Conservation (phyloP, 306 rosid genomes). For the Senna tora region DNA sequence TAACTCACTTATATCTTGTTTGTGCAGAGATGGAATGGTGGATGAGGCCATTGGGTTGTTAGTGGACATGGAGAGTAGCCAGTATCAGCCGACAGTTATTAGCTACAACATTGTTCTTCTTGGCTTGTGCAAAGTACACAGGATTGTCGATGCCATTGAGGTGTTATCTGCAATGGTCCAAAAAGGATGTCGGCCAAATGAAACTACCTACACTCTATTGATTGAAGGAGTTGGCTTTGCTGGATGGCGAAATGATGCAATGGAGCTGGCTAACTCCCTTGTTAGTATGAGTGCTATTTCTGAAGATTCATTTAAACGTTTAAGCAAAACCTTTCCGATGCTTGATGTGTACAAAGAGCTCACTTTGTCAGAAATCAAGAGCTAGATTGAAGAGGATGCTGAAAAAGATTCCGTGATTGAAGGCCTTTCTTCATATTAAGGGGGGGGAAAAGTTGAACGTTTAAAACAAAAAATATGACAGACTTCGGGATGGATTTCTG, state of each 20-base stretch:
- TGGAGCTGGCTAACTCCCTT: constrained; percentile 73
- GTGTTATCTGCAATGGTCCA: constrained; percentile 65
- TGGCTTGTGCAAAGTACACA: constrained; percentile 73
- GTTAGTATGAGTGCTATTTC: constrained; percentile 54
- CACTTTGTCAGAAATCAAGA: constrained; percentile 53
- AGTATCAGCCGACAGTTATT: constrained; percentile 58
- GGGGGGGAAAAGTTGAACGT: not conserved
- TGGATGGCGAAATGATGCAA: constrained; percentile 75
- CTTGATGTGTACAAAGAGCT: constrained; percentile 69
- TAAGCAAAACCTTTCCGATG: constrained; percentile 65
- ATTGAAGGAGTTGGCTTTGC: constrained; percentile 81
- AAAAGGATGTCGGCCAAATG: constrained; percentile 69
- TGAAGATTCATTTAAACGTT: constrained; percentile 59
- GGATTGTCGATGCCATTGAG: constrained; percentile 69
- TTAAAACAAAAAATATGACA: not conserved
- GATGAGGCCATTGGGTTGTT: constrained; percentile 78
- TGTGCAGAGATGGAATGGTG: constrained; percentile 93
- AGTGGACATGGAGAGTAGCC: constrained; percentile 66
- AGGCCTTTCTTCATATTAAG: not conserved
- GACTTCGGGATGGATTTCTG: not conserved
- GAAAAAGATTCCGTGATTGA: not conserved
- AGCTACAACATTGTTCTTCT: constrained; percentile 77
- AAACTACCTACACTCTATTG: constrained; percentile 67
- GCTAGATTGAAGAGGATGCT: constrained; percentile 32
- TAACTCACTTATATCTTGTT: constrained; percentile 71